Base-by-base conservation (phyloP, 2,329 filamentous ascomycete genomes). In the Colletotrichum euphorbiae region DNA sequence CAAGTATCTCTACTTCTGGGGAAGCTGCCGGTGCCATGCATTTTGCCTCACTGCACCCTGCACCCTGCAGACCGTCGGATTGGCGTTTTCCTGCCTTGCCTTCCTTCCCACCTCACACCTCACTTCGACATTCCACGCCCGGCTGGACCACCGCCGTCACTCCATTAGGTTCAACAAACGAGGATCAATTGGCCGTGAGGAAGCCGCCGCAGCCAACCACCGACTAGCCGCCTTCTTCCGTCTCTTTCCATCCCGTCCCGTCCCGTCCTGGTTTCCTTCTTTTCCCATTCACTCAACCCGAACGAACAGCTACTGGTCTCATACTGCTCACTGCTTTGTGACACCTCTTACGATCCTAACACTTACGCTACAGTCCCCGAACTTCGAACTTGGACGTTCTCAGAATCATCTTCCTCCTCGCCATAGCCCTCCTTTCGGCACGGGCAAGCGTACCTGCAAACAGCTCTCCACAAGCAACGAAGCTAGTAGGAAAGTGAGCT, bases 211-310 rank as follows among this genome's bases (percentile, higher is more conserved):
- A 36, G 36, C 52, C 52, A 45, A 59, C 60, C 65, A 52, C 19
- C 33, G 31, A 21, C 40, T 42, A 58, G 60, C 60, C 61, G 61
- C 46, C 40, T 24, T 45, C 54, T 60, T 60, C 61, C 66, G 61
- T 59, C 55, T 60, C 66, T 60, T 65, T 45, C 62, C 61, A 64
- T 55, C 33, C 38, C 43, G 15, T 12, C 33, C 28, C 51, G 24
- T 38, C 40, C 6, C 38, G 21, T 6, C 13, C 21, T 31, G 8
- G 17, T 24, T 55, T 60, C n/a, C 15, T 42, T 38, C 43, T 28
- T 24, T 36, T 19, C 8, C 36, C 15, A 28, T 42, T 36, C 12
- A 28, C 28, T 15, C 38, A 48, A 33, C 28, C 19, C 38, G 40
- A 33, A 28, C 40, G 12, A 67, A 64, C 19, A 21, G 6, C 9